These are phyloP conservation scores for Cyclotella sp. DNA, from an alignment of 108 stramenopile species.

Conservation along the genomic window DNA sequence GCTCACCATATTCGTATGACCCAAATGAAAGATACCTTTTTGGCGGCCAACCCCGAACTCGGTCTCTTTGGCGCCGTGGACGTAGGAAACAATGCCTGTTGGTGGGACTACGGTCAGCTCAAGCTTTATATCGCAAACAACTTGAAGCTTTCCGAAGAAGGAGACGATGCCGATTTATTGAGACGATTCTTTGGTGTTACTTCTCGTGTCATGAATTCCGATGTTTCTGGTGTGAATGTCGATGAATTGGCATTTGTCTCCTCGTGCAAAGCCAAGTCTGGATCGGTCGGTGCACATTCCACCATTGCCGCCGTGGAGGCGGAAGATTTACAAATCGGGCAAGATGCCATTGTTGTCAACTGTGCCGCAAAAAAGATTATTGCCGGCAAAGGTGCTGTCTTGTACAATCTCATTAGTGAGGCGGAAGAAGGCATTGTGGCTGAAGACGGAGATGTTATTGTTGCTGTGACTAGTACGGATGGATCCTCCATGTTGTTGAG, in stretches of 20 bases:
- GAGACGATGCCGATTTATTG: constrained; percentile 78
- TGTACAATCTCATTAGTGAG: constrained; percentile 95
- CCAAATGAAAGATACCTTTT: constrained; percentile 76
- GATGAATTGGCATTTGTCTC: constrained; percentile 69
- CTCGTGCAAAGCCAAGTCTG: constrained; percentile 74
- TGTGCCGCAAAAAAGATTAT: constrained; percentile 93
- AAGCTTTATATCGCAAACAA: constrained; percentile 94
- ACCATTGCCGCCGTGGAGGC: constrained; percentile 81
- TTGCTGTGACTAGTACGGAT: constrained; percentile 82
- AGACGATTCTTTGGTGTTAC: constrained; percentile 86
- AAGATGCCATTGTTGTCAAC: constrained; percentile 94
- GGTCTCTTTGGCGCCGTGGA: constrained; percentile 98
- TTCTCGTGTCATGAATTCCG: constrained; percentile 58
- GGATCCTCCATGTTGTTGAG: constrained; percentile 74
- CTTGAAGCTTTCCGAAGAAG: constrained; percentile 68
- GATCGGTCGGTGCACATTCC: constrained; percentile 74
- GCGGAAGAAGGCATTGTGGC: constrained; percentile 82
- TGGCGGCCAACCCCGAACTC: constrained; percentile 51
- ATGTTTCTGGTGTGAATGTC: constrained; percentile 52
- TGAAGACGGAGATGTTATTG: constrained; percentile 89
- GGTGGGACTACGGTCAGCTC: constrained; percentile 99
- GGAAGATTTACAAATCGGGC: constrained; percentile 80
- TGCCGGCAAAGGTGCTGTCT: constrained; percentile 87
- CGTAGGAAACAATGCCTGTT: constrained; percentile 94
- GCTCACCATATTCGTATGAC: constrained; percentile 88